Base-by-base conservation (phyloP, 257 asterid species). In the Plantago major region DNA sequence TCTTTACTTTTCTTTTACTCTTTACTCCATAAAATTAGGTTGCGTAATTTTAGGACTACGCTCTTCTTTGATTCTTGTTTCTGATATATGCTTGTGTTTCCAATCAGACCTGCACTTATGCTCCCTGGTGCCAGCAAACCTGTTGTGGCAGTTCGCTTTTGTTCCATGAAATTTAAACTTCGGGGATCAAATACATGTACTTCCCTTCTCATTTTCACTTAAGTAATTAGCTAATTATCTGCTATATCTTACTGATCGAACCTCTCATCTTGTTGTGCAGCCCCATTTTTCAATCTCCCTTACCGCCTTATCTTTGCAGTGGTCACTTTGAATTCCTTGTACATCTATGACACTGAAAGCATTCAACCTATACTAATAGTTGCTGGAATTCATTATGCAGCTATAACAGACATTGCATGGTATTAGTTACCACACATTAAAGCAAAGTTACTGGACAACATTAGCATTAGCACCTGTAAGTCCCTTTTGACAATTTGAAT, bases 81-180 rank as follows among this genome's bases (percentile, higher is more conserved):
- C 53, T 33, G 11, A 38, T 46, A n/a, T 66, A 65, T 58, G 9
- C 69, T 60, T 58, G 61, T 57, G 53, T 70, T 71, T 70, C 65
- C 47, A 55, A 60, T 46, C 82, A 93, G 99, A 78, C 99, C 99
- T 53, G 94, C 99, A 38, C 83, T 93, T 68, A 83, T 93, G 89
- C 96, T 93, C 57, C 97, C 99, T 33, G 94, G 97, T 68, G 94
- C 99, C 19, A 93, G 88, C 85, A 93, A 81, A 77, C 95, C 99
- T 44, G 84, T 87, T 64, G 89, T 93, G 45, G 97, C 96, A n/a
- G 85, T 87, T 71, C 94, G 99, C 55, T 89, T 93, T 80, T 93
- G 99, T 81, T 96, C 97, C 46, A 6, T 73, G 57, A 73, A 73
- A 66, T 89, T 80, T 75, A 67, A 69, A 63, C 71, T 83, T 81